Percentiles rank a stretch among this genome's conserved stretches.
phyloP scores from a whole-genome alignment of 129 eudicot genomes.

The Centella asiatica region DNA sequence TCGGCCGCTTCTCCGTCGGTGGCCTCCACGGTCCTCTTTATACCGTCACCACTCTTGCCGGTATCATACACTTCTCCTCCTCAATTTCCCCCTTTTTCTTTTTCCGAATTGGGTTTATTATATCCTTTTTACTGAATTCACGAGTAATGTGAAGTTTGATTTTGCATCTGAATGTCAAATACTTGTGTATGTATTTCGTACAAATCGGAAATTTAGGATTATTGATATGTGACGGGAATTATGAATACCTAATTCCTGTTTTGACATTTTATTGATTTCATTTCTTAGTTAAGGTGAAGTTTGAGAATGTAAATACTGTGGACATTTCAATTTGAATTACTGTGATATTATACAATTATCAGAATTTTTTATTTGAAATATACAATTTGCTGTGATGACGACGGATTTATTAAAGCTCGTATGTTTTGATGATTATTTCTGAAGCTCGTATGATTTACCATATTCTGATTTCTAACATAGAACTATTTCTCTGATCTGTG shows the following conservation, averaged over 20 bases:
- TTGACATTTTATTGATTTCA: not conserved
- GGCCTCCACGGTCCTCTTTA: constrained; percentile 62
- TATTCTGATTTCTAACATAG: too few species aligned
- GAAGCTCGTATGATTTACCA: too few species aligned
- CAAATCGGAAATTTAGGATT: not conserved
- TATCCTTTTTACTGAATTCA: not conserved
- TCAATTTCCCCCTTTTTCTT: not conserved
- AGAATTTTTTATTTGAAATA: too few species aligned
- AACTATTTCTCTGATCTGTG: too few species aligned
- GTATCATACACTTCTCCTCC: too few species aligned
- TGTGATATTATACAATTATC: too few species aligned
- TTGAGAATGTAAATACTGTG: too few species aligned
- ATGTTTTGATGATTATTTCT: too few species aligned
- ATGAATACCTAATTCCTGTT: not conserved
- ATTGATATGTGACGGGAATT: not conserved
- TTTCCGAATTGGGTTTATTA: not conserved
- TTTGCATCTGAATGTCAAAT: not conserved
- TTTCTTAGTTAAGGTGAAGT: too few species aligned
- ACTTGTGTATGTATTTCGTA: not conserved
- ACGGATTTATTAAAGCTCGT: too few species aligned
- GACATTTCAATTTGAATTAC: too few species aligned
- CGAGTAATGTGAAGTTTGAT: not conserved
- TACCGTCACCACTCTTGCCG: constrained; percentile 52
- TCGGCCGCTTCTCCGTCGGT: constrained; percentile 70
- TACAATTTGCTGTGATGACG: too few species aligned